These are phyloP conservation scores for Cicer pinnatifidum DNA, from an alignment of 306 rosid species.

Conservation along the genomic window DNA sequence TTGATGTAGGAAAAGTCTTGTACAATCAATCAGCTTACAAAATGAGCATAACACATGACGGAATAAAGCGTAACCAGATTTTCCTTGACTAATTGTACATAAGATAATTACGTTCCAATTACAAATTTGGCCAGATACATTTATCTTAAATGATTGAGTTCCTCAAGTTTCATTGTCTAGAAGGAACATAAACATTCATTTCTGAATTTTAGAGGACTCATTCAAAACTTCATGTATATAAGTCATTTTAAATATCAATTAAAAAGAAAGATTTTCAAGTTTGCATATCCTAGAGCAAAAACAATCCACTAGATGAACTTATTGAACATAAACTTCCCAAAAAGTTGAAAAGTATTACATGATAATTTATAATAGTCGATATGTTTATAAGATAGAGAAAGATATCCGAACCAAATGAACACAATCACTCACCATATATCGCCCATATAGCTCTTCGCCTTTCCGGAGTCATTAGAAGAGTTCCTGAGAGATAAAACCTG, in stretches of 20 bases:
- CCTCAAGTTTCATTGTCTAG: background rate
- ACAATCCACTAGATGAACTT: background rate
- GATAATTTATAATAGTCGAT: background rate
- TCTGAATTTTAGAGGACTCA: slow-evolving; percentile 24
- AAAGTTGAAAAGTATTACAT: background rate
- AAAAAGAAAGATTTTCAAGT: slow-evolving; percentile 15
- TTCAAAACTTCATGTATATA: slow-evolving; percentile 2
- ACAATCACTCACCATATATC: slow-evolving; percentile 72
- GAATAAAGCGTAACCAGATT: slow-evolving; percentile 16
- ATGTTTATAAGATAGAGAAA: background rate
- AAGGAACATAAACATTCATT: slow-evolving; percentile 5
- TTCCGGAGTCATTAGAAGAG: slow-evolving; percentile 84
- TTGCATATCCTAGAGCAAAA: background rate
- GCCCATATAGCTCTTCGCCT: slow-evolving; percentile 89
- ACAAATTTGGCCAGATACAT: slow-evolving; percentile 9
- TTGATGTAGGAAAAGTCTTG: background rate
- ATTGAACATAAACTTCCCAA: background rate
- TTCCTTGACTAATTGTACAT: background rate
- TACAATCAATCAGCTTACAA: slow-evolving; percentile 20
- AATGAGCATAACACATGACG: background rate
- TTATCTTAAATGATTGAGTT: slow-evolving; percentile 15
- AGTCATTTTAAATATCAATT: background rate
- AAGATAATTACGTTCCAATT: slow-evolving; percentile 17
- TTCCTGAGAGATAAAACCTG: slow-evolving; percentile 56
- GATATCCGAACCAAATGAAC: slow-evolving; percentile 23